phyloP scores from a whole-genome alignment of 192 early-diverging fungal genomes.

The Haplosporangium gracile region DNA sequence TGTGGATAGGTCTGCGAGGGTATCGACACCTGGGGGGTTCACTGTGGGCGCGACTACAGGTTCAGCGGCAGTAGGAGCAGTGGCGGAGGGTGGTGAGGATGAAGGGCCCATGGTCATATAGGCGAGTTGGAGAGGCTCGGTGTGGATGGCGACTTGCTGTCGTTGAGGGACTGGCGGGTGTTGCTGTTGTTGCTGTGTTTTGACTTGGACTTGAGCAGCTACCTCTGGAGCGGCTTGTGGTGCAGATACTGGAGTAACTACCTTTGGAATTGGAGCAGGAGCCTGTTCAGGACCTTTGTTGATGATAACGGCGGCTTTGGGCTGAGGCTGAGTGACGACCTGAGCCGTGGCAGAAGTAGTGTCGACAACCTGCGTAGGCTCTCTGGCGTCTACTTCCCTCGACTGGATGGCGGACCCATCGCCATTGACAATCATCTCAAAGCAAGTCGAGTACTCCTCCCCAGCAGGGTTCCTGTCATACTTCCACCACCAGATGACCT shows the following conservation, averaged over 20 bases:
- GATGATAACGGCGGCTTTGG: background rate
- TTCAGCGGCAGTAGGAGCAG: background rate
- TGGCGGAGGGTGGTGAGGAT: background rate
- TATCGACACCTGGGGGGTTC: background rate
- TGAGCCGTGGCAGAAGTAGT: background rate
- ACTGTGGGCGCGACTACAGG: background rate
- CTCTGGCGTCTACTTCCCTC: background rate
- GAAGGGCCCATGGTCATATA: constrained; percentile 11
- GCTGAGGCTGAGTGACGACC: too few species aligned
- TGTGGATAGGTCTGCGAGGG: constrained; percentile 15
- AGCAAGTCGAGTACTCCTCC: constrained; percentile 57
- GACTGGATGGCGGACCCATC: background rate
- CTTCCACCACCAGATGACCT: constrained; percentile 54
- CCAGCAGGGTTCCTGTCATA: constrained; percentile 50
- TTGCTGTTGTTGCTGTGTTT: background rate
- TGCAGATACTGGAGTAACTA: background rate
- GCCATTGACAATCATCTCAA: constrained; percentile 38
- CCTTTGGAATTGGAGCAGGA: background rate
- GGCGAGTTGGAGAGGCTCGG: background rate
- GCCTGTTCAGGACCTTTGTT: background rate
- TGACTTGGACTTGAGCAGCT: background rate
- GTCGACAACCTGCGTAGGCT: background rate
- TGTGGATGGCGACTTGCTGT: background rate
- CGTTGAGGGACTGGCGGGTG: background rate
- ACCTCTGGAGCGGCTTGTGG: background rate